These are phyloP conservation scores for Gardenia jasminoides DNA, from an alignment of 257 asterid species.

Conservation along the genomic window DNA sequence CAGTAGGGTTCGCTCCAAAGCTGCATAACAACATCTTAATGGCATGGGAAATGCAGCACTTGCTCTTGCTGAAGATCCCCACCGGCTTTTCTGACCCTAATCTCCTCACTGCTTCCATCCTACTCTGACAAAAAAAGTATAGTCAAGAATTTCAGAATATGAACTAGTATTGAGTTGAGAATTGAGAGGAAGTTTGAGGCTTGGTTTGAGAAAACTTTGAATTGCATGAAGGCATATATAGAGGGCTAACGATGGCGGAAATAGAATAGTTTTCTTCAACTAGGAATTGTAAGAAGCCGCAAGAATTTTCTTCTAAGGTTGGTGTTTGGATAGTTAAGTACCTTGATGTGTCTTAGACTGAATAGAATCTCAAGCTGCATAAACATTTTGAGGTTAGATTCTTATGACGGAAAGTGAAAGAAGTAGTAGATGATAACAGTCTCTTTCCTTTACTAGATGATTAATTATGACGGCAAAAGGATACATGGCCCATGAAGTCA, in stretches of 20 bases:
- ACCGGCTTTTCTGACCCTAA: not conserved
- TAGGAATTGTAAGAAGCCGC: not conserved
- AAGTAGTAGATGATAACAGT: not conserved
- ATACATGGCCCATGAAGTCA: not conserved
- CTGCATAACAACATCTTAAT: constrained; percentile 38
- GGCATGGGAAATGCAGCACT: constrained; percentile 57
- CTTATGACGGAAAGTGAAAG: too few species aligned
- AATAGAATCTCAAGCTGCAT: not conserved
- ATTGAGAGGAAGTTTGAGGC: not conserved
- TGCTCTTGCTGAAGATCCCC: constrained; percentile 59
- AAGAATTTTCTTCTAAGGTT: not conserved
- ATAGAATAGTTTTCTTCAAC: not conserved
- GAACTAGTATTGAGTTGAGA: not conserved
- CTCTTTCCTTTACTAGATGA: not conserved
- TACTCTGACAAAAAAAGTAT: constrained; percentile 3
- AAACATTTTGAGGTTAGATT: too few species aligned
- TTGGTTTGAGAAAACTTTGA: not conserved
- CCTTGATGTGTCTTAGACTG: not conserved
- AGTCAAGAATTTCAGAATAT: constrained; percentile 5
- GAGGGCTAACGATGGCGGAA: not conserved
- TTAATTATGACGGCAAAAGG: too few species aligned
- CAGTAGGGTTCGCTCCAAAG: constrained; percentile 51
- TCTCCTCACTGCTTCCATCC: constrained; percentile 38
- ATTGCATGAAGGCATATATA: not conserved
- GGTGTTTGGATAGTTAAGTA: not conserved